Evolutionary conservation across 73 alveolate genomes (phyloP), one percentile per base, ranked within the genome.

Genomic region (Breviolum minutum): DNA sequence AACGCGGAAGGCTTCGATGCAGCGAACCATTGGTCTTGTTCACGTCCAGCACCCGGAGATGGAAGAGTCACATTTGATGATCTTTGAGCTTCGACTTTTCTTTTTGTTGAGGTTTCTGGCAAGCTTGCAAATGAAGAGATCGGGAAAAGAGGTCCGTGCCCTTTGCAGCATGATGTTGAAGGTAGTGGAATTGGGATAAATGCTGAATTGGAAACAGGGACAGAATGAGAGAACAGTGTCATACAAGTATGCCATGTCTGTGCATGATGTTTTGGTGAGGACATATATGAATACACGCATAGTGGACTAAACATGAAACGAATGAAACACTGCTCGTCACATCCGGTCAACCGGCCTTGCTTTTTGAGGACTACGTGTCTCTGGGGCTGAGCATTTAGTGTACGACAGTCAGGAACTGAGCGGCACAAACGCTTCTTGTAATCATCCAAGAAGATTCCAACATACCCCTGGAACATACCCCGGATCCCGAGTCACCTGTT

Each of bases 51-150:
- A 30, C 80, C 94, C 24, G 54, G 54, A 40, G 3, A 40, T 40
- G 83, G 83, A 19, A 11, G 14, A 19, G 8, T 11, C 83, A 71
- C 81, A 20, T 71, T 71, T 12, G 40, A n/a, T 8, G 26, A 2
- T 16, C 30, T 71, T 71, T 71, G 13, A 20, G 81, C 81, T 8
- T 16, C 26, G 40, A 5, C n/a, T 16, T 12, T 17, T 24, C 40
- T 63, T 27, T 79, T 17, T 71, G 11, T 13, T 20, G 24, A 91
- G 97, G 97, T 91, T 63, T 30, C 97, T 12, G 98, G 98, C 63
- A 92, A 92, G 60, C 98, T 92, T 29, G 98, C 98, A 48, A 92
- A 92, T 48, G 98, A 92, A 61, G 98, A 92, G 98, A 92, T 92
- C 40, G 98, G 98, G 69, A 92, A 92, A 81, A 63, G 98, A 92